Percentiles rank a stretch among this genome's conserved stretches.
Conservation (phyloP, 306 rosid genomes). For the Prunus campanulata region DNA sequence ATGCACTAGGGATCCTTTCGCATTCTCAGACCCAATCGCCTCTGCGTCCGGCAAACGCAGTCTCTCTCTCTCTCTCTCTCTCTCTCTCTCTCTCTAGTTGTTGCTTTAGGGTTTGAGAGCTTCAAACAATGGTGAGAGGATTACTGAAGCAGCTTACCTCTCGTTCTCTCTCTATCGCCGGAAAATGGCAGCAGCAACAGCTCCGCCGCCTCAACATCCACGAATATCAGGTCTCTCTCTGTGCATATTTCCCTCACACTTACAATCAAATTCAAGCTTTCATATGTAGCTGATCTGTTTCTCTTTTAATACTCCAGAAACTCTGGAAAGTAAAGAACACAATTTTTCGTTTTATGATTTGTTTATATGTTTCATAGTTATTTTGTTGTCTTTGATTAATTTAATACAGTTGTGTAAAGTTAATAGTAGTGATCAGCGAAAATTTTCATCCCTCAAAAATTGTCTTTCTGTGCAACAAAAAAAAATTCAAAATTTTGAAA, state of each 20-base stretch:
- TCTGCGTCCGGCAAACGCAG: conserved; percentile 32
- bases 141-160: conserved; percentile 69
- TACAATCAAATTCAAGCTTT: not conserved
- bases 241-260: not conserved
- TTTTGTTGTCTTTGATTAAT: not conserved
- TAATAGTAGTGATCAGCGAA: not conserved
- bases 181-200: conserved; percentile 92
- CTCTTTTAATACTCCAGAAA: not conserved
- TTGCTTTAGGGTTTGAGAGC: conserved; percentile 19
- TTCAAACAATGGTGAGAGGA: conserved; percentile 70
- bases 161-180: conserved; percentile 91
- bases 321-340: not conserved
- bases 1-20: conserved; percentile 36
- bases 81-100: not conserved
- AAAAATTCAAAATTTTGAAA: no score
- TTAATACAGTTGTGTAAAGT: not conserved
- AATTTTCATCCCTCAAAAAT: not conserved
- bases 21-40: conserved; percentile 21
- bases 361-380: not conserved
- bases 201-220: conserved; percentile 99
- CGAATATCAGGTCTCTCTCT: conserved; percentile 76
- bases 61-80: conserved; percentile 1
- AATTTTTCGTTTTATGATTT: not conserved
- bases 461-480: no score
- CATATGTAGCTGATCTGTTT: conserved; percentile 7